These are phyloP conservation scores for Rhodotorula toruloides DNA, from an alignment of 768 basidiomycete genomes.

Conservation along the genomic window DNA sequence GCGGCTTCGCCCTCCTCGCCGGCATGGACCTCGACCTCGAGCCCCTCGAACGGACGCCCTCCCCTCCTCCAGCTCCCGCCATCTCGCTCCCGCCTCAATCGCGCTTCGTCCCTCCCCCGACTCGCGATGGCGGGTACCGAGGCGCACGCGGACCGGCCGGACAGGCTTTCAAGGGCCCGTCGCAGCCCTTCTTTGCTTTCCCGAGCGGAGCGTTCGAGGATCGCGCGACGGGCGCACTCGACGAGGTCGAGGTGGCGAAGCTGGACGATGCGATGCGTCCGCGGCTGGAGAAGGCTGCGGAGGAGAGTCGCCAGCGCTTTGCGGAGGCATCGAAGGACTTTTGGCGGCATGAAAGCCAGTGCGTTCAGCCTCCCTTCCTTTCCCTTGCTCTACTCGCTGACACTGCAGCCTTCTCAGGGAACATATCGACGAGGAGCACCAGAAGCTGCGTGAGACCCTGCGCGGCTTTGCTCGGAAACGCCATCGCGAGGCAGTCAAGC, in stretches of 20 bases:
- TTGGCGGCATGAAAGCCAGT: conserved; percentile 29
- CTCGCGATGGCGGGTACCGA: conserved; percentile 2
- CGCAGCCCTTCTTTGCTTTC: conserved; percentile 25
- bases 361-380: conserved; percentile 4
- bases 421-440: conserved; percentile 30
- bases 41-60: conserved; percentile 2
- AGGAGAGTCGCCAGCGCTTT: conserved; percentile 1
- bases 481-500: conserved; percentile 35
- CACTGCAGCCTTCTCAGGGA: conserved; percentile 10
- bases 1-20: conserved; percentile 30
- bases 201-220: conserved; percentile 7
- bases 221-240: background rate
- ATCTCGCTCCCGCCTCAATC: background rate
- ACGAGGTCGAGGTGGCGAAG: conserved; percentile 1
- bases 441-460: conserved; percentile 26
- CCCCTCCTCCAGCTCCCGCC: conserved; percentile 3
- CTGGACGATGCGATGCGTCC: no score
- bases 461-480: conserved; percentile 30
- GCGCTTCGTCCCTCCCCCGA: background rate
- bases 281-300: background rate
- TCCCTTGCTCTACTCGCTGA: background rate
- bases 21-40: conserved; percentile 39
- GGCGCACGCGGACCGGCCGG: conserved; percentile 11
- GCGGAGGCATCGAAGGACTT: conserved; percentile 8
- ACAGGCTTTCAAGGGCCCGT: background rate